Evolutionary conservation across 208 protist genomes (phyloP), one percentile per base, ranked within the genome.

Genomic region (Blastocrithidia nonstop): DNA sequence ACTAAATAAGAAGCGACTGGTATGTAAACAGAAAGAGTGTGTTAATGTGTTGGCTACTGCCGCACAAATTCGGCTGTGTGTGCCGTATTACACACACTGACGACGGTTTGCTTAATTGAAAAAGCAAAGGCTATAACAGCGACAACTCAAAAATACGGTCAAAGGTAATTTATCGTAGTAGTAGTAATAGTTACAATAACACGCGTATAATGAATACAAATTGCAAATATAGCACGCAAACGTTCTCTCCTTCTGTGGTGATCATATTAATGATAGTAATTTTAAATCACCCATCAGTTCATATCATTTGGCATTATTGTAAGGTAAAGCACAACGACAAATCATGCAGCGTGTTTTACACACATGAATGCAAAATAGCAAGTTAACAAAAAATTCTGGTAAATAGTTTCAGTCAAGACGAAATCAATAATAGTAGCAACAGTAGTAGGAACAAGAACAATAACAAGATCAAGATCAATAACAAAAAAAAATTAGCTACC

Each of bases 281-380:
- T n/a, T n/a, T n/a, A n/a, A n/a, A n/a, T n/a, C n/a, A n/a, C n/a
- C n/a, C n/a, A n/a, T n/a, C n/a, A 40, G 57, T 0, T 19, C 16
- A 4, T 53, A 65, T 36, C 63, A 77, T n/a, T 22, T 77, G 1
- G 19, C 48, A 1, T 22, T 67, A 24, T 38, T 77, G 17, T 45
- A 53, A 1, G 36, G 32, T 50, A 77, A 77, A 51, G 63, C 58
- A 1, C 69, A 72, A 43, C 49, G 57, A 9, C 66, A 71, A 45
- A 52, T 61, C 27, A 39, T 69, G 39, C 54, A 63, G 19, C 63
- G 69, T 0, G 62, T 50, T 0, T 35, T 76, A 1, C 42, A 25
- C 19, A 53, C 49, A 21, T 81, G 67, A 59, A 29, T 70, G 16
- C 35, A 6, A 20, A 28, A 24, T 27, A 33, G 37, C 24, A 15